phyloP scores from a whole-genome alignment of 106 monocot species.

The Alisma plantagoaquatica region DNA sequence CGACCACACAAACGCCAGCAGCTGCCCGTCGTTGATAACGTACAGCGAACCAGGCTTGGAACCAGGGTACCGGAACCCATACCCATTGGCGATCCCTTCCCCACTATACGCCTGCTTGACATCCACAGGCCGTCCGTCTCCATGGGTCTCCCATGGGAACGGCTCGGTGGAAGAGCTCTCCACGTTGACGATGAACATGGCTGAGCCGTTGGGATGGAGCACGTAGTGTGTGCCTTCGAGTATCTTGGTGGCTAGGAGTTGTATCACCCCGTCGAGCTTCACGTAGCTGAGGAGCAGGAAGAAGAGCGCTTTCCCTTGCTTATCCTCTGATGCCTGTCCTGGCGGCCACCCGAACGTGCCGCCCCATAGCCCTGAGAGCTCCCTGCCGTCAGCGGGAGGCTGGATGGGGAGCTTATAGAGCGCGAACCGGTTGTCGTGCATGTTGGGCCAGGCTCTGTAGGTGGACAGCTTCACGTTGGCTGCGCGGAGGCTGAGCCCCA shows the following conservation, averaged over 20 bases:
- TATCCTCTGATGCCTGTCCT: slow-evolving; percentile 24
- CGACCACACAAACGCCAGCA: slow-evolving; percentile 82
- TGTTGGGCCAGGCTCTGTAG: slow-evolving; percentile 70
- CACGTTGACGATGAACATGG: slow-evolving; percentile 71
- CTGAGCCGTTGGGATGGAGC: slow-evolving; percentile 84
- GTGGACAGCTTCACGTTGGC: slow-evolving; percentile 45
- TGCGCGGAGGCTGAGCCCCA: slow-evolving; percentile 47
- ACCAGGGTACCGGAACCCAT: slow-evolving; percentile 79
- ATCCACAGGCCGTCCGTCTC: slow-evolving; percentile 22
- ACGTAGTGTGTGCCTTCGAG: slow-evolving; percentile 87
- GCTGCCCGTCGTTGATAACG: slow-evolving; percentile 43
- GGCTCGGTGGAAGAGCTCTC: slow-evolving; percentile 36
- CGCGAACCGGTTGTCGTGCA: slow-evolving; percentile 72
- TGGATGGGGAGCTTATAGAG: slow-evolving; percentile 71
- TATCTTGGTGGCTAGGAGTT: slow-evolving; percentile 69
- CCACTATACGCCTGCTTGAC: slow-evolving; percentile 39
- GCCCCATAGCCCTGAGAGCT: slow-evolving; percentile 74
- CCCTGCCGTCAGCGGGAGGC: slow-evolving; percentile 15
- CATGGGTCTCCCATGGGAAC: slow-evolving; percentile 67
- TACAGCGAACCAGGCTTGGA: slow-evolving; percentile 79
- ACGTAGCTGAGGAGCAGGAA: slow-evolving; percentile 68
- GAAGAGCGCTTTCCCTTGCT: slow-evolving; percentile 66
- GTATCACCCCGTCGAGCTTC: slow-evolving; percentile 24
- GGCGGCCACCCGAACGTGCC: slow-evolving; percentile 85
- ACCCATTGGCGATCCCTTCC: slow-evolving; percentile 77